phyloP scores from a whole-genome alignment of 768 basidiomycete species.

The Rhizopogon salebrosus region DNA sequence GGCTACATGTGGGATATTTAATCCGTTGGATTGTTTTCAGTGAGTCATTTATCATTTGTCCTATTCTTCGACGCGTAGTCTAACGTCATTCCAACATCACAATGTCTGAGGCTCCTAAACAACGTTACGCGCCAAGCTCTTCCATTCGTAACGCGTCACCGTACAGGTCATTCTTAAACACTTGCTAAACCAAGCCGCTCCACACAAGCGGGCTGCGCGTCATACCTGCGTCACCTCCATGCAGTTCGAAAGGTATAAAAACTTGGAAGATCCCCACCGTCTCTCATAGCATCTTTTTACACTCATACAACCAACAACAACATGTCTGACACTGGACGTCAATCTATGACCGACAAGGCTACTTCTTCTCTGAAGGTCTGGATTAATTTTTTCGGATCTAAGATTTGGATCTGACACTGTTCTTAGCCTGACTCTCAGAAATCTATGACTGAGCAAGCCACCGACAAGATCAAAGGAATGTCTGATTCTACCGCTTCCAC shows the following conservation, averaged over 20 bases:
- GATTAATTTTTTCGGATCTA: not conserved
- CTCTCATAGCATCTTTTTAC: not conserved
- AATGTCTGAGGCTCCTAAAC: too few relatives aligned
- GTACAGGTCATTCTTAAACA: too few relatives aligned
- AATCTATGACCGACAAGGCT: conserved; percentile 57
- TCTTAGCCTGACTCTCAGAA: conserved; percentile 57
- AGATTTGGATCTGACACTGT: not conserved
- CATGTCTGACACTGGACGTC: conserved; percentile 55
- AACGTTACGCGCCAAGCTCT: too few relatives aligned
- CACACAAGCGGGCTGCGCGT: too few relatives aligned
- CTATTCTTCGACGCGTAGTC: too few relatives aligned
- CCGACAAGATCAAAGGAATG: conserved; percentile 45
- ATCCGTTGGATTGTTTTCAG: too few relatives aligned
- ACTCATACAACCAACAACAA: not conserved
- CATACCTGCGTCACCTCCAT: too few relatives aligned
- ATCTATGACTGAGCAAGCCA: conserved; percentile 42
- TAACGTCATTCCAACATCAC: too few relatives aligned
- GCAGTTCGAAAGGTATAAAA: conserved; percentile 8
- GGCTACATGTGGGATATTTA: too few relatives aligned
- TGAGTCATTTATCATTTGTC: too few relatives aligned
- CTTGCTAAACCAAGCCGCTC: too few relatives aligned
- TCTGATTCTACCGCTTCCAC: conserved; percentile 44
- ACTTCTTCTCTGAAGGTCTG: conserved; percentile 44
- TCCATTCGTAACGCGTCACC: too few relatives aligned
- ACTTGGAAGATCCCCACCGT: not conserved